Conservation (phyloP, 352 stramenopile genomes). For the Globisporangium barbulae region DNA sequence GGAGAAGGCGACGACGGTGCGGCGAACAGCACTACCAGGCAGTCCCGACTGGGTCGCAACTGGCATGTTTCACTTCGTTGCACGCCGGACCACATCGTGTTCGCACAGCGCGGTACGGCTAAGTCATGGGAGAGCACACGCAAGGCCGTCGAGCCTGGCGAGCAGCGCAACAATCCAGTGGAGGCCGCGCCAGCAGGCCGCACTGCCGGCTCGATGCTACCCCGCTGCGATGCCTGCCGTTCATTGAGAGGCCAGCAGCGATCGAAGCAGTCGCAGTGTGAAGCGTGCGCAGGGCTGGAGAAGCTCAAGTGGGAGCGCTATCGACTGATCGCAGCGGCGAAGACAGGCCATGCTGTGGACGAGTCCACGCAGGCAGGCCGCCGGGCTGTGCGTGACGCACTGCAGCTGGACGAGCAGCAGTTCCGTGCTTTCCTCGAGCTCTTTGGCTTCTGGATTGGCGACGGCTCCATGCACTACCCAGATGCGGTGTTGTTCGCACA, state of each 20-base stretch:
- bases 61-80: constrained; percentile 8
- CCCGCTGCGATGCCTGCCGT: constrained; percentile 9
- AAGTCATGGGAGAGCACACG: constrained; percentile 8
- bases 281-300: constrained; percentile 6
- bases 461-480: not conserved
- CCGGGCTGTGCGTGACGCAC: not conserved
- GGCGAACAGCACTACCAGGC: constrained; percentile 1
- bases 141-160: not conserved
- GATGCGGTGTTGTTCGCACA: constrained; percentile 7
- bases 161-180: constrained; percentile 1
- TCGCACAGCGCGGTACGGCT: constrained; percentile 11
- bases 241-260: not conserved
- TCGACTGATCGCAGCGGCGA: constrained; percentile 12
- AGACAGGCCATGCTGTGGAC: constrained; percentile 10
- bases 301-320: constrained; percentile 11
- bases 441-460: constrained; percentile 12
- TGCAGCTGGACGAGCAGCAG: constrained; percentile 14
- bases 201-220: constrained; percentile 12
- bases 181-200: constrained; percentile 9
- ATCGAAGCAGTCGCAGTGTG: constrained; percentile 5
- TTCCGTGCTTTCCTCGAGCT: constrained; percentile 12
- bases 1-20: not conserved
- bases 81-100: constrained; percentile 14
- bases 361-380: constrained; percentile 1
- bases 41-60: not conserved